Percentiles rank a stretch among this genome's conserved stretches.
These are phyloP conservation scores for Nakazawaea sp. DNA, from an alignment of 805 yeast genomes.

Conservation along the genomic window DNA sequence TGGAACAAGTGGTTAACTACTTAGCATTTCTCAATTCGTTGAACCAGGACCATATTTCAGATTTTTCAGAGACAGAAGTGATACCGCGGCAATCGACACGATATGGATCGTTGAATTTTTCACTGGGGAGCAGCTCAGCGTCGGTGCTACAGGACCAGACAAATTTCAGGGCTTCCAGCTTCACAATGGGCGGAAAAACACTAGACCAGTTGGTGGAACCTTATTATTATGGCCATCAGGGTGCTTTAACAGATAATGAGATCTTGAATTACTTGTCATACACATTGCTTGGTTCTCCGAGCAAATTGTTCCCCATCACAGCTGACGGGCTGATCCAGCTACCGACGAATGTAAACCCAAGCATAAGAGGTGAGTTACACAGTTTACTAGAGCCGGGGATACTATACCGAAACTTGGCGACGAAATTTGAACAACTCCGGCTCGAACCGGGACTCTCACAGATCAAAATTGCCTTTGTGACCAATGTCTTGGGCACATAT, in stretches of 20 bases:
- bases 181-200: conserved; percentile 15
- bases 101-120: too few species aligned
- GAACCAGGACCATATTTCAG: too few species aligned
- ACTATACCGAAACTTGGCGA: conserved; percentile 42
- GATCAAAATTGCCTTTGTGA: conserved; percentile 54
- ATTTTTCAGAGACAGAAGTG: too few species aligned
- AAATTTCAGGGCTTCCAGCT: conserved; percentile 8
- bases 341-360: conserved; percentile 48
- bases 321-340: conserved; percentile 25
- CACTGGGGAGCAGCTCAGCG: too few species aligned
- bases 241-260: conserved; percentile 29
- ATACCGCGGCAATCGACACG: too few species aligned
- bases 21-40: conserved; percentile 25
- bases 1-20: conserved; percentile 28
- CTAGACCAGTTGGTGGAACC: conserved; percentile 23
- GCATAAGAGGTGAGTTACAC: conserved; percentile 49
- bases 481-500: conserved; percentile 34
- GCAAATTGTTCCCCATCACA: conserved; percentile 44
- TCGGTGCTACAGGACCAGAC: conserved; percentile 1
- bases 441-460: conserved; percentile 32
- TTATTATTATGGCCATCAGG: conserved; percentile 23
- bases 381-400: conserved; percentile 67
- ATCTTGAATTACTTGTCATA: conserved; percentile 43
- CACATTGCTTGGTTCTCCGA: conserved; percentile 56
- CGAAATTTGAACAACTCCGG: conserved; percentile 22